Evolutionary conservation across 2,329 filamentous ascomycete genomes (phyloP), one percentile per base, ranked within the genome.

Genomic region (Monosporascus sp.): DNA sequence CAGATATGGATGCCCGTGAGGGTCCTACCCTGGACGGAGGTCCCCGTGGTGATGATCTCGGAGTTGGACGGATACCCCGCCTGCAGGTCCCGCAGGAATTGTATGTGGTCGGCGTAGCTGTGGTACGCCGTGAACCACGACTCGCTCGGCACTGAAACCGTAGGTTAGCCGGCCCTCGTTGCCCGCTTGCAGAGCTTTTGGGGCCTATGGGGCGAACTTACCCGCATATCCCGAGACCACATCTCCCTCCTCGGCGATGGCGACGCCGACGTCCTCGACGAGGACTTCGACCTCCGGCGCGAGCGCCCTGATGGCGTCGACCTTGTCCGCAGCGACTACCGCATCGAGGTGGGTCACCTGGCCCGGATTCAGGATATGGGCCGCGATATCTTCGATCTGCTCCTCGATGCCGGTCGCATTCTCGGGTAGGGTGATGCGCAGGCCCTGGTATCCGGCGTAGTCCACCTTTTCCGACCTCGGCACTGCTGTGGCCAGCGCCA

Each of bases 1-100:
- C 74, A 81, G 54, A 82, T 70, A 60, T 81, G 78, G 50, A 82
- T 72, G 14, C 85, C 88, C 15, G 81, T 80, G 48, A 91, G 89
- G 54, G 67, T 55, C 28, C 75, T 70, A 3, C 75, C 75, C 53
- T 78, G 65, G 40, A 70, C 69, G 2, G 78, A 79, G 5, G 65
- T 71, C 5, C 79, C 79, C 11, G 74, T 66, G 7, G 68, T 72
- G 48, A 81, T 70, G 49, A 80, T 70, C 61, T 79, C 75, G 17
- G 78, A 73, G 55, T 78, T 75, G 4, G 62, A 60, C 3, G 79
- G 72, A 59, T 78, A 78, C 4, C 68, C 63, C 2, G 71, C 68
- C 50, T 74, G 72, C 17, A 84, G 65, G 57, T 78, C 74, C 8
- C 68, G 66, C 55, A 79, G 66, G 60, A 74, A 83, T 9, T 70